phyloP scores from a whole-genome alignment of 257 asterid genomes.

The Linaria vulgaris region DNA sequence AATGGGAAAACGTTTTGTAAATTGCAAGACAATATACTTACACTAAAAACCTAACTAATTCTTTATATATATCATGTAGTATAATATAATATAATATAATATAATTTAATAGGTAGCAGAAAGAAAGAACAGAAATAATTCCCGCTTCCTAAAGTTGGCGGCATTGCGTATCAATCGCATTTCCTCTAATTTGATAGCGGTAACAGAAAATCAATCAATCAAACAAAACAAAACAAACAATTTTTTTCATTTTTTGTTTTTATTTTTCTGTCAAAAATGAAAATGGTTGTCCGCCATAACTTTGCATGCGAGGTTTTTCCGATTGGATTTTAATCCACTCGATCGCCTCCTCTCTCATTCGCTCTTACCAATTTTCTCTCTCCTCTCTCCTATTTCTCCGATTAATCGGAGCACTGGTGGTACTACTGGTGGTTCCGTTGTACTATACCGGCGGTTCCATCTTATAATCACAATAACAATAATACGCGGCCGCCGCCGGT shows the following conservation, averaged over 20 bases:
- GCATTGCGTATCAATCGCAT: slow-evolving; percentile 28
- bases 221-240: slow-evolving; percentile 8
- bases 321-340: slow-evolving; percentile 11
- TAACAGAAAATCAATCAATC: neutral
- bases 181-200: slow-evolving; percentile 14
- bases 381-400: slow-evolving; percentile 1
- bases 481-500: slow-evolving; percentile 26
- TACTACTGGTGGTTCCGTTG: slow-evolving; percentile 43
- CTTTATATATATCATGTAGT: too few relatives aligned
- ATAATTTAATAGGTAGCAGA: too few relatives aligned
- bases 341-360: neutral
- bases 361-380: neutral
- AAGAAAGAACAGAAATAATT: too few relatives aligned
- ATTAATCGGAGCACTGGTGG: slow-evolving; percentile 31
- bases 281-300: slow-evolving; percentile 8
- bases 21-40: too few relatives aligned
- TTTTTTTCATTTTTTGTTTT: slow-evolving; percentile 23
- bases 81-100: too few relatives aligned
- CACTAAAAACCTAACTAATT: too few relatives aligned
- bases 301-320: slow-evolving; percentile 26
- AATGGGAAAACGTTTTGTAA: too few relatives aligned
- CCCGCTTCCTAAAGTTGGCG: neutral
- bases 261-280: neutral
- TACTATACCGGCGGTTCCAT: slow-evolving; percentile 55
- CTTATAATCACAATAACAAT: slow-evolving; percentile 2